Evolutionary conservation across 2,329 filamentous ascomycete genomes (phyloP).

Genomic region (Arthrobotrys entomopaga): DNA sequence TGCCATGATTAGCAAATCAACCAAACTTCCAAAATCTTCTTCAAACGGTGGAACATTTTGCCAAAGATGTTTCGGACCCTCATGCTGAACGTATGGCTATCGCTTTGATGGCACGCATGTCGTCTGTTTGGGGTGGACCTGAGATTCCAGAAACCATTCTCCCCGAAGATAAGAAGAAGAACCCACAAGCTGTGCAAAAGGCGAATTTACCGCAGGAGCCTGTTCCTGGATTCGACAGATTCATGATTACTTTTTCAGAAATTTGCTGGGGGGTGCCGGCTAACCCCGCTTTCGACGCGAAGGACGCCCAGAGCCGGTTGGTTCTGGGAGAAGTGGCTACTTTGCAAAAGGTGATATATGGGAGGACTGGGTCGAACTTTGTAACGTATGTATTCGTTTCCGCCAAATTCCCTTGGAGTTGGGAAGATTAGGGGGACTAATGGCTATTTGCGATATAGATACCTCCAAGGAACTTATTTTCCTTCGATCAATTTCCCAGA

Average conservation of each 20-base stretch:
- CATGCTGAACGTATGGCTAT: slow-evolving; percentile 79
- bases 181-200: slow-evolving; percentile 65
- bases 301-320: slow-evolving; percentile 87
- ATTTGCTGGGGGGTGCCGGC: slow-evolving; percentile 89
- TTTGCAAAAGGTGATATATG: slow-evolving; percentile 87
- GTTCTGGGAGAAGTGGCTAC: slow-evolving; percentile 87
- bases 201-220: slow-evolving; percentile 65
- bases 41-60: slow-evolving; percentile 82
- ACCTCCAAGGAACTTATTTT: slow-evolving; percentile 57
- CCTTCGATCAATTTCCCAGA: slow-evolving; percentile 57
- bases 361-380: slow-evolving; percentile 86
- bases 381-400: slow-evolving; percentile 62
- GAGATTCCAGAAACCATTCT: slow-evolving; percentile 68
- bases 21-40: slow-evolving; percentile 88
- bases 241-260: slow-evolving; percentile 87
- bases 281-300: slow-evolving; percentile 80
- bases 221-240: slow-evolving; percentile 88
- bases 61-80: slow-evolving; percentile 77
- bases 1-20: slow-evolving; percentile 74
- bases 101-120: slow-evolving; percentile 83
- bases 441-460: slow-evolving; percentile 30
- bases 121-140: slow-evolving; percentile 86
- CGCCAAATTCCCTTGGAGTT: background rate
- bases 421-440: background rate
- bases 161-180: slow-evolving; percentile 55